Evolutionary conservation across 2,329 filamentous ascomycete species (phyloP).

Genomic region (Fusarium palustre): DNA sequence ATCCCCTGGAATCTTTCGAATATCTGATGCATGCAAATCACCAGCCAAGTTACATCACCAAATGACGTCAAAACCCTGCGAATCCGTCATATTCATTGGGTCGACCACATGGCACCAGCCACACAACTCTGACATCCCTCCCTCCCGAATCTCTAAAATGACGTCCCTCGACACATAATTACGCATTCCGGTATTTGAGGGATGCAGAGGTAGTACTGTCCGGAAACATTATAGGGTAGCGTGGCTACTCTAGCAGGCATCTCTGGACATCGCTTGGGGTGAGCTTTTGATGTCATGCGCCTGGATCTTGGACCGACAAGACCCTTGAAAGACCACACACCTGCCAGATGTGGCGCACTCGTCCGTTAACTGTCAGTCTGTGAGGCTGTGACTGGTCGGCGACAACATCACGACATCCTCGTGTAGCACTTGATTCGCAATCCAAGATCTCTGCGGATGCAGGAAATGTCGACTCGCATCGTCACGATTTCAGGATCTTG

Average conservation of each 20-base stretch:
- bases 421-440: constrained; percentile 14
- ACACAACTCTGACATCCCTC: constrained; percentile 27
- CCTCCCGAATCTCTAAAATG: constrained; percentile 35
- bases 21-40: constrained; percentile 27
- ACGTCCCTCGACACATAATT: constrained; percentile 41
- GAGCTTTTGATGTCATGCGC: constrained; percentile 34
- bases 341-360: constrained; percentile 15
- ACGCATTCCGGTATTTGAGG: constrained; percentile 32
- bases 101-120: constrained; percentile 28
- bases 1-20: constrained; percentile 12
- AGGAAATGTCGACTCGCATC: constrained; percentile 15
- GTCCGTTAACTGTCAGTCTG: constrained; percentile 33
- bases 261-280: constrained; percentile 1
- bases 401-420: constrained; percentile 14
- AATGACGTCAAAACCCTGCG: constrained; percentile 43
- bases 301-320: constrained; percentile 21
- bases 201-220: constrained; percentile 16
- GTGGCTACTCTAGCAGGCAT: constrained; percentile 25
- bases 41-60: constrained; percentile 19
- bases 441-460: constrained; percentile 13
- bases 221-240: constrained; percentile 24
- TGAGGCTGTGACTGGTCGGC: constrained; percentile 31
- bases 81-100: constrained; percentile 21
- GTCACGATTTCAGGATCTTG: constrained; percentile 16
- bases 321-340: constrained; percentile 28